Base-by-base conservation (phyloP, 768 basidiomycete genomes). In the Macrolepiota albuminosa region DNA sequence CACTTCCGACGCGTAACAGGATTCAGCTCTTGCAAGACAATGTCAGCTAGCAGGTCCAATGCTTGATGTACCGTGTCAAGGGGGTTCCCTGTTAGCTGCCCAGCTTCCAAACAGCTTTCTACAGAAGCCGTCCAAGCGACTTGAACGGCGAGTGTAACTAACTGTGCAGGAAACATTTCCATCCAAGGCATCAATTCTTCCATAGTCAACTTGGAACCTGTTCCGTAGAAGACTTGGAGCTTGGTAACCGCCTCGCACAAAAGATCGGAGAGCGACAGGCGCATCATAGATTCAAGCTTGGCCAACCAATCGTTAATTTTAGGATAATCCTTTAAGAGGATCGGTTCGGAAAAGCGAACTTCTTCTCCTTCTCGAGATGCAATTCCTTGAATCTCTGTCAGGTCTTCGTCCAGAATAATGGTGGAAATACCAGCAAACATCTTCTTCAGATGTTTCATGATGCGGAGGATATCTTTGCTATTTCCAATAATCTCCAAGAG, bases 381-480 rank as follows among this genome's bases (percentile, higher is more conserved):
- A 88, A 98, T 96, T 55, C 92, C 95, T 63, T 88, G 87, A 58
- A 98, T 95, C 68, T 89, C 84, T 5, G 92, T 88, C 62, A 91
- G 71, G 50, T 95, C 93, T 18, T 94, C 92, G 69, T 97, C 93
- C 31, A 98, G 81, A 66, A 78, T 81, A 65, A 98, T 81, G 0
- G 94, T 95, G 1, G 94, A 89, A 42, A 99, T 89, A 31, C 97
- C 97, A 24, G 97, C 97, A 74, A 99, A 99, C 97, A 99, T 99
- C 82, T 99, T 99, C 80, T 98, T 98, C 61, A 99, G 81, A 76
- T 98, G 97, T 67, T 99, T 99, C 93, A 97, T 94, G 73, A 98
- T 92, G 42, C 97, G 90, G 47, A 94, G 75, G 66, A 98, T 97
- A 69, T 98, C 95, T 73, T 98, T 99, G 82, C 94, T 97, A 78